Evolutionary conservation across 768 basidiomycete genomes (phyloP).

Genomic region (Suillus weaverae): DNA sequence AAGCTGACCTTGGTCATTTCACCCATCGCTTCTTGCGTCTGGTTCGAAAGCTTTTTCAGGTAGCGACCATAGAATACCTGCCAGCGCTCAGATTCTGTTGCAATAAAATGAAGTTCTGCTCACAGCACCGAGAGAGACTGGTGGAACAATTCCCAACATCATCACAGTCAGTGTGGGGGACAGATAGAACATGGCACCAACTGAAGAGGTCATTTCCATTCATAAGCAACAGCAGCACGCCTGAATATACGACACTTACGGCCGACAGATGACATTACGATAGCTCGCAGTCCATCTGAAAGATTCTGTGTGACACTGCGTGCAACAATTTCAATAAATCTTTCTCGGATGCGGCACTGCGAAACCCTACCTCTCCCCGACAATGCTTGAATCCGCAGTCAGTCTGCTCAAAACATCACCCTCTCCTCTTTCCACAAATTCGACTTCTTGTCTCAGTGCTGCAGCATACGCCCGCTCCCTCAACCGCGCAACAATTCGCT

Average conservation of each 20-base stretch:
- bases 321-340: conserved; percentile 5
- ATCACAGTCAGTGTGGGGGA: conserved; percentile 85
- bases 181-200: conserved; percentile 94
- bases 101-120: conserved; percentile 21
- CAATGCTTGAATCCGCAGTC: conserved; percentile 88
- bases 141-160: conserved; percentile 92
- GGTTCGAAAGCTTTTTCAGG: conserved; percentile 84
- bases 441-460: conserved; percentile 87
- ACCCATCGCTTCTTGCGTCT: conserved; percentile 92
- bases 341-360: neutral
- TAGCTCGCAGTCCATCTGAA: conserved; percentile 76
- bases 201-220: conserved; percentile 35
- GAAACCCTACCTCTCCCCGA: conserved; percentile 77
- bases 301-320: conserved; percentile 73
- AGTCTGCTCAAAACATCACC: conserved; percentile 92
- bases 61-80: conserved; percentile 97
- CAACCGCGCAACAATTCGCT: conserved; percentile 86
- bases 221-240: neutral
- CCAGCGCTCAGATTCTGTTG: conserved; percentile 11
- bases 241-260: conserved; percentile 47
- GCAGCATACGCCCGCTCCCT: conserved; percentile 81
- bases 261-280: conserved; percentile 94
- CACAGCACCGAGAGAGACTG: conserved; percentile 83
- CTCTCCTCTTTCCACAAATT: conserved; percentile 89
- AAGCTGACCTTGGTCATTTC: conserved; percentile 77